These are phyloP conservation scores for Leccinellum luteum DNA, from an alignment of 768 basidiomycete species.

Conservation along the genomic window DNA sequence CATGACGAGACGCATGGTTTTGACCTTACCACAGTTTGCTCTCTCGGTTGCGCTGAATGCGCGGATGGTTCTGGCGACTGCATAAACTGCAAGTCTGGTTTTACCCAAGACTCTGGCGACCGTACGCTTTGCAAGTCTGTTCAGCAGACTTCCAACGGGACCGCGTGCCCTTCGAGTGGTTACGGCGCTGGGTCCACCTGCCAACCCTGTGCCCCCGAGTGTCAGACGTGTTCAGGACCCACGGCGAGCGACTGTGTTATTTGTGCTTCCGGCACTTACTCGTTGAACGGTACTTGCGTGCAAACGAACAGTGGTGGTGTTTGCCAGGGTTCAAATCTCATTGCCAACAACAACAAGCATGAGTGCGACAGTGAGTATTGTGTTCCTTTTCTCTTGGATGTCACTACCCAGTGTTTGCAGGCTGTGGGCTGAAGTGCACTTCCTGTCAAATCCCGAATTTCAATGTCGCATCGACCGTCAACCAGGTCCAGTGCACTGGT, in stretches of 20 bases:
- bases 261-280: constrained; percentile 60
- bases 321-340: constrained; percentile 65
- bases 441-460: constrained; percentile 75
- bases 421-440: constrained; percentile 81
- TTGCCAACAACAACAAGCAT: constrained; percentile 80
- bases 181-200: constrained; percentile 60
- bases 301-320: constrained; percentile 62
- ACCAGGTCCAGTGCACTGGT: constrained; percentile 68
- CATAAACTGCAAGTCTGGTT: constrained; percentile 65
- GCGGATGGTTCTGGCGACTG: constrained; percentile 68
- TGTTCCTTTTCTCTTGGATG: background rate
- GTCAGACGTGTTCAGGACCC: constrained; percentile 66
- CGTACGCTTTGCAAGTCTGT: constrained; percentile 61
- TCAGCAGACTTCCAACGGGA: constrained; percentile 49
- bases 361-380: constrained; percentile 67
- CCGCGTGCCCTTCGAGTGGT: constrained; percentile 61
- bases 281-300: constrained; percentile 72
- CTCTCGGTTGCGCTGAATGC: constrained; percentile 70
- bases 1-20: background rate
- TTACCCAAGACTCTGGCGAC: constrained; percentile 64
- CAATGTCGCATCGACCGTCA: constrained; percentile 59
- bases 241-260: constrained; percentile 69
- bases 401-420: constrained; percentile 35
- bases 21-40: constrained; percentile 51
- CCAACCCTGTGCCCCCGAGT: constrained; percentile 57